Conservation (phyloP, 345 rosid genomes). For the Sisymbrium irio region DNA sequence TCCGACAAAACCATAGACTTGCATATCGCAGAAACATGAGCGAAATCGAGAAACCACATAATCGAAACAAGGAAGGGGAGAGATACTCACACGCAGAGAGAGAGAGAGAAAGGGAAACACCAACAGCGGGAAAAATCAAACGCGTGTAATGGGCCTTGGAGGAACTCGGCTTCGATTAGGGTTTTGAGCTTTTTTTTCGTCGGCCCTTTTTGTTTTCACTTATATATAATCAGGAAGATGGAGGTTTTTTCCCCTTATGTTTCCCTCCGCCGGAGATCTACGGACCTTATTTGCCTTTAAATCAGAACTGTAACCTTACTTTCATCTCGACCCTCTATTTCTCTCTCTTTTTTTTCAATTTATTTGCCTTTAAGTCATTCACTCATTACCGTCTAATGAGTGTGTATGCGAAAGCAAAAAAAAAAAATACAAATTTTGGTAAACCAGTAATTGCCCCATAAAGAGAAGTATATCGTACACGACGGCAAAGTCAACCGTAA, state of each 20-base stretch:
- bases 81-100: not conserved
- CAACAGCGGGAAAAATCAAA: slow-evolving; percentile 32
- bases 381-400: no score
- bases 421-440: not conserved
- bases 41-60: not conserved
- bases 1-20: not conserved
- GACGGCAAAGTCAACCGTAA: no score
- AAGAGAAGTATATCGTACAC: no score
- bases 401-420: no score
- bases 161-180: slow-evolving; percentile 24
- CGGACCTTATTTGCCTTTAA: no score
- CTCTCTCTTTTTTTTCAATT: no score
- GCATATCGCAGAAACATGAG: not conserved
- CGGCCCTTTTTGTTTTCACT: slow-evolving; percentile 20
- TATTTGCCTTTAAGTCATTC: no score
- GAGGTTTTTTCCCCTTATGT: not conserved
- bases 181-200: slow-evolving; percentile 30
- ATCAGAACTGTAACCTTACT: no score
- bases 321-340: slow-evolving; percentile 20
- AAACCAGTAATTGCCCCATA: no score
- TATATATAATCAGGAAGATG: not conserved
- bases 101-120: not conserved
- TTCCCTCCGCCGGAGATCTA: slow-evolving; percentile 22
- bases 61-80: not conserved
- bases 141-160: slow-evolving; percentile 28